Percentiles rank a stretch among this genome's conserved stretches.
Conservation (phyloP, 306 rosid genomes). For the Macrotyloma uniflorum region DNA sequence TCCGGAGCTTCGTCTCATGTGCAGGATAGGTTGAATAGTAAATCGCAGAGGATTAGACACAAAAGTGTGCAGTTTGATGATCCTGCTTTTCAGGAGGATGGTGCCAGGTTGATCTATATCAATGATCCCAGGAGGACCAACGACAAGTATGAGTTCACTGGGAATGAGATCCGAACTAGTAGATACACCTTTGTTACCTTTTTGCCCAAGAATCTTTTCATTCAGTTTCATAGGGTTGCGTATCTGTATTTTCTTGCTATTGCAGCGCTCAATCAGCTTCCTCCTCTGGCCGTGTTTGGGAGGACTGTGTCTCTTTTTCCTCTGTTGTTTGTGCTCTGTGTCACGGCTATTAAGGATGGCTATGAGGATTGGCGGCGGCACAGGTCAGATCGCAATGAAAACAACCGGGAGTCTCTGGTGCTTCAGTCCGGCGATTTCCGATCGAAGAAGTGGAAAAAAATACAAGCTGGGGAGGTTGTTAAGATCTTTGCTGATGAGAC, state of each 20-base stretch:
- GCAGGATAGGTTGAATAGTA: constrained; percentile 51
- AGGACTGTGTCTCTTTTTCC: constrained; percentile 91
- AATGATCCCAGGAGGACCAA: constrained; percentile 80
- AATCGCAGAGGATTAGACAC: constrained; percentile 62
- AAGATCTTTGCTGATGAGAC: constrained; percentile 81
- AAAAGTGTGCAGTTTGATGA: constrained; percentile 74
- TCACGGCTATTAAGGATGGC: constrained; percentile 95
- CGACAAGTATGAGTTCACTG: constrained; percentile 87
- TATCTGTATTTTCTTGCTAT: constrained; percentile 92
- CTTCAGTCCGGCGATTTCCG: constrained; percentile 62
- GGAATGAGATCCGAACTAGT: constrained; percentile 88
- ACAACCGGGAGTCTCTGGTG: constrained; percentile 77
- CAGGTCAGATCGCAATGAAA: constrained; percentile 86
- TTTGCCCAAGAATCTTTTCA: constrained; percentile 87
- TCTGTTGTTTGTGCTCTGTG: constrained; percentile 80
- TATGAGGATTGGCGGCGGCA: constrained; percentile 98
- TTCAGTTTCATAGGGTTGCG: constrained; percentile 95
- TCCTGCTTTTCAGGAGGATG: constrained; percentile 52
- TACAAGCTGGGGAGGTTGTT: constrained; percentile 87
- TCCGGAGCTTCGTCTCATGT: constrained; percentile 41
- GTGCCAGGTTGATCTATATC: constrained; percentile 77
- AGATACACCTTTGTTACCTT: constrained; percentile 83
- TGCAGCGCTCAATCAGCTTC: constrained; percentile 97
- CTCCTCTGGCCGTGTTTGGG: constrained; percentile 95
- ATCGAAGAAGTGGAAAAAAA: constrained; percentile 72